Percentiles rank a stretch among this genome's conserved stretches.
These are phyloP conservation scores for Dryadomyces sulphureus DNA, from an alignment of 2,329 filamentous ascomycete genomes.

Conservation along the genomic window DNA sequence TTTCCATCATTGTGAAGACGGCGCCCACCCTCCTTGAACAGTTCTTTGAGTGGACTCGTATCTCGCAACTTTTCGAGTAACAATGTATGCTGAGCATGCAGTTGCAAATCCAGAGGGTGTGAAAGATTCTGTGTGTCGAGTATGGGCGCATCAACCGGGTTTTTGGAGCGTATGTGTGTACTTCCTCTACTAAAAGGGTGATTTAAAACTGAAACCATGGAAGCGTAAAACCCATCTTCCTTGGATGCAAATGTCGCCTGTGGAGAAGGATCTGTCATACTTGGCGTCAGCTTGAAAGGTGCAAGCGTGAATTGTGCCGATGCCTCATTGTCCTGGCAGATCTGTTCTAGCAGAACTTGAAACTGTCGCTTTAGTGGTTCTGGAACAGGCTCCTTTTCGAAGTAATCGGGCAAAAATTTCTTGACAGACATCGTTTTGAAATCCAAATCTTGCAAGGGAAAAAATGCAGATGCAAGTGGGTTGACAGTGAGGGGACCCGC, in stretches of 20 bases:
- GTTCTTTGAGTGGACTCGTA: constrained; percentile 10
- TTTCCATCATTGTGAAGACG: background rate
- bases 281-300: constrained; percentile 1
- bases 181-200: constrained; percentile 46
- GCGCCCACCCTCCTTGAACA: background rate
- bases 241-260: constrained; percentile 2
- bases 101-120: constrained; percentile 41
- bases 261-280: constrained; percentile 2
- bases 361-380: background rate
- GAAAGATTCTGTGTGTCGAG: constrained; percentile 43
- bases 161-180: constrained; percentile 36
- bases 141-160: constrained; percentile 17
- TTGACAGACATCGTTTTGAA: background rate
- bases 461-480: background rate
- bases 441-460: background rate
- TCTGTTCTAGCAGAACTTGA: background rate
- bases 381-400: background rate
- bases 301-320: background rate
- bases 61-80: constrained; percentile 20
- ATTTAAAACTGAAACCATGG: constrained; percentile 40
- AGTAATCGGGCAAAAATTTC: background rate
- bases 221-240: constrained; percentile 31
- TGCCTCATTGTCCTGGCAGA: background rate
- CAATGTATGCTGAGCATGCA: constrained; percentile 26
- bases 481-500: background rate